Evolutionary conservation across 2,329 filamentous ascomycete species (phyloP), one percentile per base, ranked within the genome.

Genomic region (Ambrosiella beaveri): DNA sequence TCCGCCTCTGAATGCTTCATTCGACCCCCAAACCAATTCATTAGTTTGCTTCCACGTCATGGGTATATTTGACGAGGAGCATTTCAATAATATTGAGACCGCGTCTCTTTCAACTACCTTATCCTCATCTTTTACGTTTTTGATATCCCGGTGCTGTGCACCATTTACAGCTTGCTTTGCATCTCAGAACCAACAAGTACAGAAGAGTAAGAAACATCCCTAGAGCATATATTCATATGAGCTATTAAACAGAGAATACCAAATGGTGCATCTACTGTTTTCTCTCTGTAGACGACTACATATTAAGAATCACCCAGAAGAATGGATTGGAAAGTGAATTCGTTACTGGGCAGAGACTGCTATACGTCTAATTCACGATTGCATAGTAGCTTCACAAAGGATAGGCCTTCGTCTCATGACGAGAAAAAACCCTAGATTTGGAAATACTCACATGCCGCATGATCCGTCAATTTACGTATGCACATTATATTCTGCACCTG

Each of bases 101-200:
- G 13, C 35, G 17, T 53, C 51, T 38, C 35, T 39, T 47, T 47
- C 44, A 47, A 15, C 27, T 27, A 27, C 27, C 27, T 27, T 12
- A 8, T 47, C 44, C n/a, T 47, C 44, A 15, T 47, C 6, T 47
- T 8, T 15, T 47, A 15, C 44, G n/a, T n/a, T n/a, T 53, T 53
- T 53, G 27, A 36, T 39, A 36, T 35, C 37, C 15, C 17, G 38
- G 35, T 56, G 58, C 13, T 57, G 53, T 53, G 54, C 56, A 35
- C 47, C 39, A 8, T 40, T 45, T 36, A 36, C 53, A 17, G 41
- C 35, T 36, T 57, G 44, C 57, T 61, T 44, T 49, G 17, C 27
- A 27, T 27, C 27, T 27, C 27, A 27, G 27, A 27, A 27, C 27
- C 27, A 27, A 27, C 27, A 27, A 27, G 27, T 27, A 27, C 27